These are phyloP conservation scores for Leishmania gerbilli DNA, from an alignment of 208 protist species.

Conservation along the genomic window DNA sequence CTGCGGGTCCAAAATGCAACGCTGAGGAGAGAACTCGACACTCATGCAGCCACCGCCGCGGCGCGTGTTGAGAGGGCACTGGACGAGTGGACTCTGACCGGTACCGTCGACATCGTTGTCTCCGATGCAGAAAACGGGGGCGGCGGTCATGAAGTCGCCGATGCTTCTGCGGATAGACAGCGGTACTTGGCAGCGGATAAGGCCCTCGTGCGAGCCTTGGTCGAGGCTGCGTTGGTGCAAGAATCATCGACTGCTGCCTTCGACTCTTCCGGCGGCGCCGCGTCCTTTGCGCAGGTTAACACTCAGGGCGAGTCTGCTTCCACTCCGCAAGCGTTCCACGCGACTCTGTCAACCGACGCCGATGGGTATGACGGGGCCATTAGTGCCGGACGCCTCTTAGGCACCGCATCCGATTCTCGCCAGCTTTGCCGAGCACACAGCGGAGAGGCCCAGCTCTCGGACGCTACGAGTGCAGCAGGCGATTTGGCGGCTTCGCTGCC, in stretches of 20 bases:
- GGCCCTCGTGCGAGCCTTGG: conserved; percentile 8
- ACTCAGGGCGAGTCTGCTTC: not conserved
- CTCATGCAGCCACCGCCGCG: not conserved
- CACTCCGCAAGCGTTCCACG: not conserved
- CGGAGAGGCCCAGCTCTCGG: not conserved
- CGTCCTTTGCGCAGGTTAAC: not conserved
- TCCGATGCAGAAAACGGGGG: not conserved
- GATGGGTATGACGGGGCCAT: not conserved
- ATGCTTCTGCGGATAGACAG: not conserved
- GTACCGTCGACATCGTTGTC: not conserved
- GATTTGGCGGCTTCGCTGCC: not conserved
- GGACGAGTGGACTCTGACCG: not conserved
- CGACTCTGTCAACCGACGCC: not conserved
- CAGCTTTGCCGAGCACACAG: not conserved
- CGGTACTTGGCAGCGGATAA: conserved; percentile 18
- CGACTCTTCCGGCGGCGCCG: not conserved
- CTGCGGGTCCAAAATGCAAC: conserved; percentile 9
- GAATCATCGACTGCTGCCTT: not conserved
- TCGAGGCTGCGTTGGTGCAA: conserved; percentile 3
- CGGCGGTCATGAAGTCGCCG: not conserved
- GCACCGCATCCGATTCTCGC: not conserved
- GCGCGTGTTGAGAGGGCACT: not conserved
- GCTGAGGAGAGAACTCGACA: conserved; percentile 3
- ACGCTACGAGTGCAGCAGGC: not conserved
- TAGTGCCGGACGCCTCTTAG: not conserved